phyloP scores from a whole-genome alignment of 2,329 filamentous ascomycete species.

The Penicillium polonicum region DNA sequence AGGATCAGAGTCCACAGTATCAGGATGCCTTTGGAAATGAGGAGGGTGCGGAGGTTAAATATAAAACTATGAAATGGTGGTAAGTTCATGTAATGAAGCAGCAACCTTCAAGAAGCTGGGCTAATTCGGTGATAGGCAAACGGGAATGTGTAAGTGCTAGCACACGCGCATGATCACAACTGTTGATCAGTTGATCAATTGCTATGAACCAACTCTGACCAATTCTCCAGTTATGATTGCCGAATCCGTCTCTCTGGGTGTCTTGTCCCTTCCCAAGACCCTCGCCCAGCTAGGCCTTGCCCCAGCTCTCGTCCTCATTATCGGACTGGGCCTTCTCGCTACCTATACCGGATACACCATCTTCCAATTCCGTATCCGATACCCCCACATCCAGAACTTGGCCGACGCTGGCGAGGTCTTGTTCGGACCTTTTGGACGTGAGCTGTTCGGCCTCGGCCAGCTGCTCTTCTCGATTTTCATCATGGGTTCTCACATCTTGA shows the following conservation, averaged over 20 bases:
- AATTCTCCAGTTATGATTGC: conserved; percentile 23
- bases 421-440: conserved; percentile 59
- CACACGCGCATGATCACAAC: background rate
- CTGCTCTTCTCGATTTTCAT: conserved; percentile 66
- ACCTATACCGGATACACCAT: conserved; percentile 61
- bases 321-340: conserved; percentile 55
- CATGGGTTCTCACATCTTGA: conserved; percentile 68
- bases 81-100: conserved; percentile 7
- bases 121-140: conserved; percentile 16
- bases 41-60: conserved; percentile 21
- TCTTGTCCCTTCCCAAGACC: conserved; percentile 21
- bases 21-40: conserved; percentile 23
- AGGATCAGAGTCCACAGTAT: conserved; percentile 11
- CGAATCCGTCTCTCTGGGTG: conserved; percentile 24
- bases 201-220: background rate
- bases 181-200: background rate
- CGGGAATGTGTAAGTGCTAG: conserved; percentile 24
- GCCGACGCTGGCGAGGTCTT: conserved; percentile 66
- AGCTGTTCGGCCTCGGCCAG: conserved; percentile 62
- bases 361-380: conserved; percentile 55
- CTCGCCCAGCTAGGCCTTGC: conserved; percentile 21
- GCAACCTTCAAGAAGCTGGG: background rate
- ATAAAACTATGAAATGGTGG: conserved; percentile 28
- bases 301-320: conserved; percentile 52
- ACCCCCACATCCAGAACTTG: conserved; percentile 64